A percentile compares a stretch with the other conserved stretches of the same genome.
These are phyloP conservation scores for Taiwanofungus camphoratus DNA, from an alignment of 1,284 basidiomycete genomes.

Conservation along the genomic window DNA sequence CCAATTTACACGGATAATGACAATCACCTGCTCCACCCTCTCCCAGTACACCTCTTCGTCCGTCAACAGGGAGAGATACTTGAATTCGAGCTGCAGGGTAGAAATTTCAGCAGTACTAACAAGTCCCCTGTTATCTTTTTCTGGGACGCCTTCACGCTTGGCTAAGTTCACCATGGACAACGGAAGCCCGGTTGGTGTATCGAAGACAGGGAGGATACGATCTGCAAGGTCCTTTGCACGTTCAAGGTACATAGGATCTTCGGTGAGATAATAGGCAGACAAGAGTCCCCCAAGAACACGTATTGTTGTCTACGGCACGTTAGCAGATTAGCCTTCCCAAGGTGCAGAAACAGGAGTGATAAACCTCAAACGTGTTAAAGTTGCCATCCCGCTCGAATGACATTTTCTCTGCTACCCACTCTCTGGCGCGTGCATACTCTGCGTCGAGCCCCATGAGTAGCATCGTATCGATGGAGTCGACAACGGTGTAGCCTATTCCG, in stretches of 20 bases:
- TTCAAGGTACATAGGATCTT: constrained; percentile 65
- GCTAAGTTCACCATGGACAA: constrained; percentile 76
- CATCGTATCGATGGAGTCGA: constrained; percentile 84
- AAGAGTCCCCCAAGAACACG: constrained; percentile 80
- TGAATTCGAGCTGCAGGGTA: constrained; percentile 85
- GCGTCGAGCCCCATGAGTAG: constrained; percentile 78
- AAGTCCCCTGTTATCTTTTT: constrained; percentile 59
- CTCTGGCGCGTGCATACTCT: constrained; percentile 73
- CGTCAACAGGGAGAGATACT: constrained; percentile 81
- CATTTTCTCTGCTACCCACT: constrained; percentile 73
- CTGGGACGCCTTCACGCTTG: constrained; percentile 56
- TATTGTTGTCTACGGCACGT: constrained; percentile 59
- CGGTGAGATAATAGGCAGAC: constrained; percentile 74
- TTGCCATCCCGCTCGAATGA: constrained; percentile 75
- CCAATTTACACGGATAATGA: no score
- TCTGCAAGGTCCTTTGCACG: constrained; percentile 80
- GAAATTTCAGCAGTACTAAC: constrained; percentile 83
- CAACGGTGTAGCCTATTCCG: constrained; percentile 82
- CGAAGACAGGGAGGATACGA: constrained; percentile 81
- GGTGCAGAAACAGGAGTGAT: constrained; percentile 14
- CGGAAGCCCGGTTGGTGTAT: constrained; percentile 80
- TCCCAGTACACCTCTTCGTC: constrained; percentile 79
- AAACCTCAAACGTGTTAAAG: constrained; percentile 90
- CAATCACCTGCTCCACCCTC: constrained; percentile 66
- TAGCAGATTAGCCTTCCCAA: neutral